phyloP scores from a whole-genome alignment of 2,329 filamentous ascomycete genomes.

The Aschersonia sp. region DNA sequence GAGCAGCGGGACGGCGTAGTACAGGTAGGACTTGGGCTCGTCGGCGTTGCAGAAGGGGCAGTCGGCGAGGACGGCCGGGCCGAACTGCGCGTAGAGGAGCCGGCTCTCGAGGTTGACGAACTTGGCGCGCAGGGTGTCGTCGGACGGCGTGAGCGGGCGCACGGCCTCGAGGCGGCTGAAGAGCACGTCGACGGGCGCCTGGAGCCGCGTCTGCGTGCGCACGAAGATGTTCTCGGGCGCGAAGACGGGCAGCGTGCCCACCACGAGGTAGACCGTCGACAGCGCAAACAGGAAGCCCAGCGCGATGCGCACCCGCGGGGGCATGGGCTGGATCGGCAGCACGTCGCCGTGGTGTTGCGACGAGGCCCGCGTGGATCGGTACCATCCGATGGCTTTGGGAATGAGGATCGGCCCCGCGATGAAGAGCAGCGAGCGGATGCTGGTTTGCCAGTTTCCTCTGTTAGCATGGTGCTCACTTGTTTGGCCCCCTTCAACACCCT shows the following conservation, averaged over 20 bases:
- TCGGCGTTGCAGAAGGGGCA: conserved; percentile 76
- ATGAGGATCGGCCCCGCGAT: conserved; percentile 60
- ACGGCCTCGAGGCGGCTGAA: conserved; percentile 57
- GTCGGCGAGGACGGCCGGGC: conserved; percentile 54
- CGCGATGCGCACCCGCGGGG: conserved; percentile 36
- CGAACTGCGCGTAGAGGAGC: conserved; percentile 71
- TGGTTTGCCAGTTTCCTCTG: conserved; percentile 11
- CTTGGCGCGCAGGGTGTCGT: conserved; percentile 51
- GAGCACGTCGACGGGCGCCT: conserved; percentile 71
- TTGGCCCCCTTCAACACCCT: neutral
- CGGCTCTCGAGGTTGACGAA: conserved; percentile 59
- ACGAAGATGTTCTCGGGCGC: conserved; percentile 71
- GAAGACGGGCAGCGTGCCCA: conserved; percentile 52
- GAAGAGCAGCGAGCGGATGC: conserved; percentile 39
- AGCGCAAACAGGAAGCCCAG: conserved; percentile 43
- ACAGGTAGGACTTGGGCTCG: conserved; percentile 55
- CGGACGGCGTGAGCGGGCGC: conserved; percentile 39
- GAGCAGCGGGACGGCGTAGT: conserved; percentile 65
- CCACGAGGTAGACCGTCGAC: conserved; percentile 24
- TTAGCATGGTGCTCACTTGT: neutral
- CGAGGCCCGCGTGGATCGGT: conserved; percentile 28
- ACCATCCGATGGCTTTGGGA: conserved; percentile 49
- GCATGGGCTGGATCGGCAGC: conserved; percentile 39
- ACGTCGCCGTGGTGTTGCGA: conserved; percentile 10
- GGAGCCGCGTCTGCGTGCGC: conserved; percentile 64